A percentile compares a stretch with the other conserved stretches of the same genome.
Evolutionary conservation across 768 basidiomycete species (phyloP).

Genomic region (Phallus indusiatus): DNA sequence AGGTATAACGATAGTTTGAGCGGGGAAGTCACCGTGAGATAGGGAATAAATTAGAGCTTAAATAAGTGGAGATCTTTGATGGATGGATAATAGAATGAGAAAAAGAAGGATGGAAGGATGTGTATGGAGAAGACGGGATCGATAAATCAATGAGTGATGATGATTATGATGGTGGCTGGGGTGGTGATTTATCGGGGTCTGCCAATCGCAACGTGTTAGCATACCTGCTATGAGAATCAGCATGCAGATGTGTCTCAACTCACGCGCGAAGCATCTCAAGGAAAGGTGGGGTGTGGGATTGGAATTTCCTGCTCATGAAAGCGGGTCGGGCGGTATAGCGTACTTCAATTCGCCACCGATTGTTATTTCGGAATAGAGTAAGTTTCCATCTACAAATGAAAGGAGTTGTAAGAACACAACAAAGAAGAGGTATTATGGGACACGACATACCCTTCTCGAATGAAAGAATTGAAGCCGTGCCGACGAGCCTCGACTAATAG

Average conservation of each 20-base stretch:
- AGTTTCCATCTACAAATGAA: constrained; percentile 46
- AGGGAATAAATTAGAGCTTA: too few relatives aligned
- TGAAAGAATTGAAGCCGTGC: constrained; percentile 52
- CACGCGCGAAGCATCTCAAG: constrained; percentile 48
- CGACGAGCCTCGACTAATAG: constrained; percentile 45
- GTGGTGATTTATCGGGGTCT: too few relatives aligned
- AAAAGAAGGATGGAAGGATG: too few relatives aligned
- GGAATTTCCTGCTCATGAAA: constrained; percentile 37
- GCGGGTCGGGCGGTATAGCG: constrained; percentile 63
- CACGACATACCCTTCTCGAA: constrained; percentile 54
- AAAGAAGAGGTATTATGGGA: background rate
- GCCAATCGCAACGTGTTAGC: too few relatives aligned
- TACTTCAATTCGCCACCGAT: constrained; percentile 56
- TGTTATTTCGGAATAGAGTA: constrained; percentile 54
- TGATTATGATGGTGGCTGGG: too few relatives aligned
- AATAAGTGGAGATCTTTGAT: too few relatives aligned
- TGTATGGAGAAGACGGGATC: too few relatives aligned
- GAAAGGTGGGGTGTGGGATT: constrained; percentile 50
- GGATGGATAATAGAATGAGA: too few relatives aligned
- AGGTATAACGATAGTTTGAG: too few relatives aligned
- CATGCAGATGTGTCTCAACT: background rate
- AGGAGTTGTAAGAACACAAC: background rate
- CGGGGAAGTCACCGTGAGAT: too few relatives aligned
- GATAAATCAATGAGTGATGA: too few relatives aligned
- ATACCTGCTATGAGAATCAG: too few relatives aligned